These are phyloP conservation scores for Volvariella surrecta DNA, from an alignment of 1,284 basidiomycete species.

Conservation along the genomic window DNA sequence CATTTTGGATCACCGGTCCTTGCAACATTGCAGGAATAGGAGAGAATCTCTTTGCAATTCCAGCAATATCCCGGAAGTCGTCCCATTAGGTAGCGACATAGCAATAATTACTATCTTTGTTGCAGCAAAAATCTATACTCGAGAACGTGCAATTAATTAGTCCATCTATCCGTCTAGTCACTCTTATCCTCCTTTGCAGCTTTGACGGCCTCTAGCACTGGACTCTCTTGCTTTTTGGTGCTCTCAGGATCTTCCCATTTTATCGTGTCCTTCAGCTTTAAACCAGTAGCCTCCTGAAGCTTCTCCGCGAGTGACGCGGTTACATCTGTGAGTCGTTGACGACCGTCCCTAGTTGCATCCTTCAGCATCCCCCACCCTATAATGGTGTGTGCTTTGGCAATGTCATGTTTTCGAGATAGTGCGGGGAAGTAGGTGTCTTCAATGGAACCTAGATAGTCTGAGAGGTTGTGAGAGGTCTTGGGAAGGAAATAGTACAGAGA, in stretches of 20 bases:
- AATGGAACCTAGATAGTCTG: slow-evolving; percentile 55
- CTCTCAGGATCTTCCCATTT: slow-evolving; percentile 33
- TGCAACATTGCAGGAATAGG: too few species aligned
- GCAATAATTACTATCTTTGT: too few species aligned
- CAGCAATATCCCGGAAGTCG: too few species aligned
- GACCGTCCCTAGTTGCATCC: slow-evolving; percentile 31
- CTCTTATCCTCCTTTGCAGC: slow-evolving; percentile 8
- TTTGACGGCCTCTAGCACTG: slow-evolving; percentile 13
- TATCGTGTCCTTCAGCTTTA: slow-evolving; percentile 60
- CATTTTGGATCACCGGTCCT: too few species aligned
- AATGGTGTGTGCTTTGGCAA: slow-evolving; percentile 51
- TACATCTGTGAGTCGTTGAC: slow-evolving; percentile 35
- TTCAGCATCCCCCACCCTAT: slow-evolving; percentile 49
- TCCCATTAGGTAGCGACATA: too few species aligned
- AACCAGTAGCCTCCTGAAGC: slow-evolving; percentile 62
- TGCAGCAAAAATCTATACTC: too few species aligned
- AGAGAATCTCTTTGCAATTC: too few species aligned
- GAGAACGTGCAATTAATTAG: too few species aligned
- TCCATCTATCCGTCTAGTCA: too few species aligned
- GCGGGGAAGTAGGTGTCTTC: slow-evolving; percentile 66
- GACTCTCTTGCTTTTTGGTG: slow-evolving; percentile 17
- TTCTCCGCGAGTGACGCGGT: slow-evolving; percentile 43
- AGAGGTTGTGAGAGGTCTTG: slow-evolving; percentile 64
- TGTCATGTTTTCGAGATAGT: slow-evolving; percentile 60
- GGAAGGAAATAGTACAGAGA: slow-evolving; percentile 78